These are phyloP conservation scores for Candida schatavii DNA, from an alignment of 805 yeast genomes.

Conservation along the genomic window DNA sequence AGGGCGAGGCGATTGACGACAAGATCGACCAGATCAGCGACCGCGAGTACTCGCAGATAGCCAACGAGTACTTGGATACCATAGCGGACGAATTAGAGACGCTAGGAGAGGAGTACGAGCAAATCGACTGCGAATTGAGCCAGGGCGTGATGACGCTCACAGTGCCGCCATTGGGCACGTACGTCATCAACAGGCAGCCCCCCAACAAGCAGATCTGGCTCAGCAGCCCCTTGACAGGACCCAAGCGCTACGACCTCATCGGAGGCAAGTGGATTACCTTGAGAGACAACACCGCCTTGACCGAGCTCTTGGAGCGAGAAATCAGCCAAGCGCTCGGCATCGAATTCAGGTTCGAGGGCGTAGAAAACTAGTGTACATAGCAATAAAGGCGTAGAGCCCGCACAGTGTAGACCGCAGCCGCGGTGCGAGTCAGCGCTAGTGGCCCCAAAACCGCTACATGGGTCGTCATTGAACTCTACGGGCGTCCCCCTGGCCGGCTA, in stretches of 20 bases:
- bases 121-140: slow-evolving; percentile 71
- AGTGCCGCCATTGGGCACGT: slow-evolving; percentile 72
- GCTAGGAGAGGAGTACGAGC: slow-evolving; percentile 59
- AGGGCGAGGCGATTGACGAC: slow-evolving; percentile 51
- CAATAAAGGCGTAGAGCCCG: neutral
- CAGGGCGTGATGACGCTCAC: slow-evolving; percentile 84
- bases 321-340: slow-evolving; percentile 19
- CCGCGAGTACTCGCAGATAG: slow-evolving; percentile 57
- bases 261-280: slow-evolving; percentile 76
- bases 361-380: neutral
- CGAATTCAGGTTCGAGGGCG: slow-evolving; percentile 1
- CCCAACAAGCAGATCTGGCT: slow-evolving; percentile 97
- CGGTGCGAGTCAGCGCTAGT: too few species aligned
- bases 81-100: slow-evolving; percentile 66
- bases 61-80: slow-evolving; percentile 69
- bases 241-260: slow-evolving; percentile 69
- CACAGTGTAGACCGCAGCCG: neutral
- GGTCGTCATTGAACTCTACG: too few species aligned
- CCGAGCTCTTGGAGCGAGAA: slow-evolving; percentile 33
- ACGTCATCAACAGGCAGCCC: slow-evolving; percentile 95
- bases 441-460: too few species aligned
- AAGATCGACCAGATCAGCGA: slow-evolving; percentile 47
- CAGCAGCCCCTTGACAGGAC: slow-evolving; percentile 90
- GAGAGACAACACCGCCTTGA: slow-evolving; percentile 52
- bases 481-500: too few species aligned